Evolutionary conservation across 495 filamentous ascomycete genomes (phyloP).

Genomic region (Penicillium argentinense): DNA sequence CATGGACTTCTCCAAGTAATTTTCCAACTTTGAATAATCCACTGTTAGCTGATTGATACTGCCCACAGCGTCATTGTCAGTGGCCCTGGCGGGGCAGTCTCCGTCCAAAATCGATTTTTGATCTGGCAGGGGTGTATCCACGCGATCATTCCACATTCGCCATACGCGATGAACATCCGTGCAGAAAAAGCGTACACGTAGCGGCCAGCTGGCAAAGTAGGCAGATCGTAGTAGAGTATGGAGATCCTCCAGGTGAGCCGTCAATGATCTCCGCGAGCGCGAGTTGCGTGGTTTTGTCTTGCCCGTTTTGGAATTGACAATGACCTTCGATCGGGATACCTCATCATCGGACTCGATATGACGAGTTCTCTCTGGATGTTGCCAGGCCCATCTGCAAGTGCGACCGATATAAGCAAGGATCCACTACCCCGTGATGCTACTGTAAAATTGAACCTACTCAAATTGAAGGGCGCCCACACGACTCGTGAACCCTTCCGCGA

Average conservation of each 20-base stretch:
- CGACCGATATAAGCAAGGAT: neutral
- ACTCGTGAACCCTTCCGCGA: slow-evolving; percentile 87
- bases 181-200: slow-evolving; percentile 77
- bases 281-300: slow-evolving; percentile 28
- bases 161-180: slow-evolving; percentile 67
- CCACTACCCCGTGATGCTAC: neutral
- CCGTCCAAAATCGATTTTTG: slow-evolving; percentile 59
- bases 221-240: slow-evolving; percentile 74
- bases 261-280: slow-evolving; percentile 58
- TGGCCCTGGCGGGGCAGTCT: slow-evolving; percentile 18
- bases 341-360: slow-evolving; percentile 59
- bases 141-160: slow-evolving; percentile 57
- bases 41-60: slow-evolving; percentile 59
- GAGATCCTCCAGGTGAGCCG: slow-evolving; percentile 67
- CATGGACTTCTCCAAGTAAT: slow-evolving; percentile 69
- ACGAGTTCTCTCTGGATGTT: slow-evolving; percentile 71
- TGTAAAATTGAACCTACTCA: slow-evolving; percentile 63
- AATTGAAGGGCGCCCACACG: slow-evolving; percentile 89
- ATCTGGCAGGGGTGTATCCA: slow-evolving; percentile 45
- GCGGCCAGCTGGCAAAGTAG: slow-evolving; percentile 79
- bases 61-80: slow-evolving; percentile 15
- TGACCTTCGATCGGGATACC: slow-evolving; percentile 23
- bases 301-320: slow-evolving; percentile 13
- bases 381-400: slow-evolving; percentile 96
- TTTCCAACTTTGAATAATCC: slow-evolving; percentile 63